phyloP scores from a whole-genome alignment of 345 rosid genomes.

The Eucalyptus curtisii region DNA sequence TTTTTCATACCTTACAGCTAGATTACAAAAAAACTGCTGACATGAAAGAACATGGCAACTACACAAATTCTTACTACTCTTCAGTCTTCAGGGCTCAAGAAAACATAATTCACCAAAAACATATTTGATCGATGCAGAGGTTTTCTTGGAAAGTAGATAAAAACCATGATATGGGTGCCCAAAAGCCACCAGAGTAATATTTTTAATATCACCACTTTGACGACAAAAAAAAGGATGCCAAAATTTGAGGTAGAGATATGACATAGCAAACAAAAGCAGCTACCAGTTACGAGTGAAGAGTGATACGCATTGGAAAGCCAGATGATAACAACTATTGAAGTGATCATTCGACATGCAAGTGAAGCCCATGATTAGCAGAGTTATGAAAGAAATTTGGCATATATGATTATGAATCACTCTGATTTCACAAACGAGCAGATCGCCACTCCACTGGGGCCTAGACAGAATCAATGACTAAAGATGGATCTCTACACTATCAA shows the following conservation, averaged over 20 bases:
- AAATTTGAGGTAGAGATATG: not conserved
- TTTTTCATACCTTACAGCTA: not conserved
- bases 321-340: not conserved
- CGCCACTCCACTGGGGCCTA: constrained; percentile 27
- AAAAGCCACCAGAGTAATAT: not conserved
- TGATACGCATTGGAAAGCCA: not conserved
- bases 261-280: not conserved
- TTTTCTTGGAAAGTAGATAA: not conserved
- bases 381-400: not conserved
- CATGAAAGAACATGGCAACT: not conserved
- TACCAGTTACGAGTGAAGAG: not conserved
- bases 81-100: not conserved
- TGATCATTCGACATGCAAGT: not conserved
- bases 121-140: not conserved
- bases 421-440: constrained; percentile 41
- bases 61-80: not conserved
- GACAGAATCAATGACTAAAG: constrained; percentile 24
- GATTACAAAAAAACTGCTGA: not conserved
- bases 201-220: not conserved
- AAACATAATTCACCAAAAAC: not conserved
- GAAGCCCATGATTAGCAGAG: not conserved
- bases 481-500: constrained; percentile 22
- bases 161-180: not conserved
- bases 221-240: not conserved
- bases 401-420: not conserved